Conservation (phyloP, 2,329 filamentous ascomycete species). For the Samsoniella hepiali region DNA sequence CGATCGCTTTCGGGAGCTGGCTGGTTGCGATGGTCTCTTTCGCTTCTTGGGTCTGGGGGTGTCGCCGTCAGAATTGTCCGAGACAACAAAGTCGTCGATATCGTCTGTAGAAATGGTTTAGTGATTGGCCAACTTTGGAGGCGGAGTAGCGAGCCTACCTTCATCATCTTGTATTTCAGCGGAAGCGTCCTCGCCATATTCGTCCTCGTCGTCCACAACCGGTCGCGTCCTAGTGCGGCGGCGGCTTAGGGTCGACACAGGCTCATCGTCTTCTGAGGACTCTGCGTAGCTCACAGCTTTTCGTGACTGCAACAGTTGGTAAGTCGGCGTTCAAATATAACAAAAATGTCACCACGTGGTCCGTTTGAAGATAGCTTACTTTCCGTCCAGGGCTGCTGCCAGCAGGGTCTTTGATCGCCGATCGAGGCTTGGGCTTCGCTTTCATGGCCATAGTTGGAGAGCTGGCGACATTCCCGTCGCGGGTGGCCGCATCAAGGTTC, state of each 20-base stretch:
- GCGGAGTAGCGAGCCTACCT: constrained; percentile 37
- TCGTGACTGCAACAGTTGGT: constrained; percentile 38
- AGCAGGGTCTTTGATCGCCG: constrained; percentile 39
- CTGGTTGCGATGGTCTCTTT: constrained; percentile 61
- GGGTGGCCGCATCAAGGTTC: constrained; percentile 48
- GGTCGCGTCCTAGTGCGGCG: constrained; percentile 49
- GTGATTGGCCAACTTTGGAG: too few species aligned
- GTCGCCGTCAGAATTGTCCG: constrained; percentile 76
- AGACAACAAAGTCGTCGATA: constrained; percentile 82
- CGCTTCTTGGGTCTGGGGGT: constrained; percentile 63
- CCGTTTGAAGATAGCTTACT: constrained; percentile 44
- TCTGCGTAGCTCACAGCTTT: constrained; percentile 77
- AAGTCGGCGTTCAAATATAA: not conserved
- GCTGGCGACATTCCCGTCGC: constrained; percentile 47
- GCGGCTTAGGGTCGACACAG: constrained; percentile 51
- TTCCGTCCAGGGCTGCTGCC: constrained; percentile 76
- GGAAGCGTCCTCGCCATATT: constrained; percentile 68
- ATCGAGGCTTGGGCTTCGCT: constrained; percentile 38
- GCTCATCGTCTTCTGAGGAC: constrained; percentile 75
- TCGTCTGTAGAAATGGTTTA: constrained; percentile 47
- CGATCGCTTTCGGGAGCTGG: constrained; percentile 59
- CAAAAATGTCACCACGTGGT: too few species aligned
- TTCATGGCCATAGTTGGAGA: constrained; percentile 44
- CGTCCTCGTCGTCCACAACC: constrained; percentile 63
- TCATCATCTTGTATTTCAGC: constrained; percentile 62